Percentiles rank a stretch among this genome's conserved stretches.
These are phyloP conservation scores for Aspergillus aculeatinus DNA, from an alignment of 2,329 filamentous ascomycete species.

Conservation along the genomic window DNA sequence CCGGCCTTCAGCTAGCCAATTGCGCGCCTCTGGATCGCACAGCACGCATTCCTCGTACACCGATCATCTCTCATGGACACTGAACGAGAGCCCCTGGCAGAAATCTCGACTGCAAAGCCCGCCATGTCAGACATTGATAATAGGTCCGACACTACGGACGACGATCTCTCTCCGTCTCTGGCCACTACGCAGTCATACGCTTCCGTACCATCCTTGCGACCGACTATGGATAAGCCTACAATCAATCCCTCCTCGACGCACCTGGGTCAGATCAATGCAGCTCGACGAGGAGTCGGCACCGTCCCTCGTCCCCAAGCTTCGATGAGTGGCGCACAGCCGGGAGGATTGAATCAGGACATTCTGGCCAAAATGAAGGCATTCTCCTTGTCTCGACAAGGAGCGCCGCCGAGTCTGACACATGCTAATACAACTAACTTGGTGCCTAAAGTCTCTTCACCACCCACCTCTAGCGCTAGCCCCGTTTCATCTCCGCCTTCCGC, in stretches of 20 bases:
- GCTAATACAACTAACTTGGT: conserved; percentile 36
- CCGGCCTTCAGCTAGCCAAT: background rate
- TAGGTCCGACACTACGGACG: conserved; percentile 21
- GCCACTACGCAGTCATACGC: conserved; percentile 36
- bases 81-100: conserved; percentile 22
- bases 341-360: conserved; percentile 62
- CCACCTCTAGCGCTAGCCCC: conserved; percentile 8
- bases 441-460: conserved; percentile 18
- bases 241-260: conserved; percentile 86
- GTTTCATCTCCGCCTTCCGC: conserved; percentile 17
- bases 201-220: conserved; percentile 30
- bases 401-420: conserved; percentile 43
- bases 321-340: conserved; percentile 42
- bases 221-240: conserved; percentile 25
- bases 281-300: conserved; percentile 48
- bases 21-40: background rate
- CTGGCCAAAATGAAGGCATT: conserved; percentile 70
- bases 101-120: conserved; percentile 15
- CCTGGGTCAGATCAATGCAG: conserved; percentile 71
- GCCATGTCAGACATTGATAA: conserved; percentile 19
- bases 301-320: conserved; percentile 31
- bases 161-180: conserved; percentile 20
- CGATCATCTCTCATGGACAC: conserved; percentile 19
- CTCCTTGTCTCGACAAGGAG: conserved; percentile 63
- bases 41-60: conserved; percentile 1